Base-by-base conservation (phyloP, 1,139 yeast genomes). In the Geotrichum phurueaensis region DNA sequence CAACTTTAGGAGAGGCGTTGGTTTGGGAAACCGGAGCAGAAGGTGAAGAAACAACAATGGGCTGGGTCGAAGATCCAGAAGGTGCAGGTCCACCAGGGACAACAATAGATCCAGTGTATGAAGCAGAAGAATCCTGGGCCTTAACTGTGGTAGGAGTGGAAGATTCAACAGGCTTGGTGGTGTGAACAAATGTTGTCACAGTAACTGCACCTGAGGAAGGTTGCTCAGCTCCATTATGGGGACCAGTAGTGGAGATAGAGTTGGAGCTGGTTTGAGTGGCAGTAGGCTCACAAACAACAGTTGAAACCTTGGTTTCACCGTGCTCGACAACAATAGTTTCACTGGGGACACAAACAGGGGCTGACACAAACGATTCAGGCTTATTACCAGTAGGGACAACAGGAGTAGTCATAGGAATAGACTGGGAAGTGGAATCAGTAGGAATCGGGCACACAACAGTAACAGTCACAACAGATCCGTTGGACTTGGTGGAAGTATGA, bases 1-100 rank as follows among this genome's bases (percentile, higher is more conserved):
- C 33, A 33, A 22, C 29, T 52, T 47, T 52, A 7, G 59, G 48
- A 23, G 61, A 54, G 25, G 56, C 23, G 31, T 54, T 54, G 50
- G 54, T 33, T 45, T 54, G 58, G 3, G 39, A 51, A 45, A 56
- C n/a, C 25, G 62, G 20, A 1, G 33, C 23, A 20, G 48, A 20
- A 27, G 54, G 15, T 9, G 50, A 39, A n/a, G 54, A 6, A 20
- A 58, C 6, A 27, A 31, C 56, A 49, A n/a, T 51, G 13, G 60
- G 13, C 45, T 15, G 23, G 27, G 45, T 15, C 13, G 57, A 33
- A 12, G 43, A 6, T 25, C 29, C 29, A 25, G 23, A 33, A 13
- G 36, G 15, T 50, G 36, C 9, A 25, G 29, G 6, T 13, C 33
- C 20, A 25, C 15, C 29, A 23, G 53, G 18, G 18, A 27, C 48